Percentiles rank a stretch among this genome's conserved stretches.
Conservation (phyloP, 352 stramenopile genomes). For the Aphanomyces astaci region DNA sequence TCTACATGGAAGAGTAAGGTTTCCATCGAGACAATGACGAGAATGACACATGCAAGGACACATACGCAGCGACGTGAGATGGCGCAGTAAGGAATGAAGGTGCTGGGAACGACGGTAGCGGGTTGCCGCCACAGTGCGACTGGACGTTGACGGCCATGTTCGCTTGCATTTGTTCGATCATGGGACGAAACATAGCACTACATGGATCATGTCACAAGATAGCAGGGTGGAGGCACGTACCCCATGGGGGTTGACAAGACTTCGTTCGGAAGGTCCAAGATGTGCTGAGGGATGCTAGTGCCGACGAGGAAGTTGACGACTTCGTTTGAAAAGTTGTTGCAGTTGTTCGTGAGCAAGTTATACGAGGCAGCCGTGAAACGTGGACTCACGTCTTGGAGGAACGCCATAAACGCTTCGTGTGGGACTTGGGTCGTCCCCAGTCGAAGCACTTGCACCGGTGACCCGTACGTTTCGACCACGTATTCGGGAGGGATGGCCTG, state of each 20-base stretch:
- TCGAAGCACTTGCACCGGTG: conserved; percentile 67
- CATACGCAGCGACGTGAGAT: conserved; percentile 13
- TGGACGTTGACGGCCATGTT: conserved; percentile 55
- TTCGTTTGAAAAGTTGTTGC: conserved; percentile 96
- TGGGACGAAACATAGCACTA: conserved; percentile 69
- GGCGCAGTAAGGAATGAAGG: neutral
- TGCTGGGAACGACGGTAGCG: conserved; percentile 32
- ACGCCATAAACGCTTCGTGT: conserved; percentile 76
- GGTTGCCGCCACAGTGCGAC: conserved; percentile 41
- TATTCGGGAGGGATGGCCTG: conserved; percentile 60
- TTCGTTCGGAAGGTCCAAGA: conserved; percentile 83
- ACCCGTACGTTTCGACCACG: conserved; percentile 62
- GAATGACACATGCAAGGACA: neutral
- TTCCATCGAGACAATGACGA: neutral
- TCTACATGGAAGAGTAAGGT: conserved; percentile 32
- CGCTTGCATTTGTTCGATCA: conserved; percentile 78
- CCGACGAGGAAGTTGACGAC: conserved; percentile 82
- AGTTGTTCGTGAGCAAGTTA: conserved; percentile 93
- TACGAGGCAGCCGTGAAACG: conserved; percentile 87
- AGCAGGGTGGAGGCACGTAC: conserved; percentile 30
- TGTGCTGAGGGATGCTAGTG: conserved; percentile 83
- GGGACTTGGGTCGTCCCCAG: conserved; percentile 75
- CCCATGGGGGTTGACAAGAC: conserved; percentile 86
- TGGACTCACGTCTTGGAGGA: conserved; percentile 60
- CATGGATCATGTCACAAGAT: neutral